These are phyloP conservation scores for Emericellopsis terricola DNA, from an alignment of 495 filamentous ascomycete species.

Conservation along the genomic window DNA sequence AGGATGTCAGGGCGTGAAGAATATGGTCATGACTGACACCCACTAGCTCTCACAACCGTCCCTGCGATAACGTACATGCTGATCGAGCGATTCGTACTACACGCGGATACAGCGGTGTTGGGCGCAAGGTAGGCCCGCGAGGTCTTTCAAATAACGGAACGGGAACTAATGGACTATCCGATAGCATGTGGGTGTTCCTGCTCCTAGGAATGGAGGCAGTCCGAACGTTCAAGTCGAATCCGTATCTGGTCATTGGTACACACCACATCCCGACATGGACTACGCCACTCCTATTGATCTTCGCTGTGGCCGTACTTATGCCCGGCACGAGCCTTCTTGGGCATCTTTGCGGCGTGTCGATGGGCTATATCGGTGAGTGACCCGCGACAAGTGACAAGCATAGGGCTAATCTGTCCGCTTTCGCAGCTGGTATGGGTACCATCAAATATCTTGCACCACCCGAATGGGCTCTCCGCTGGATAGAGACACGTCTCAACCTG, in stretches of 20 bases:
- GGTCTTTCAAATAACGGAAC: not conserved
- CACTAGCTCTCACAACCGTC: conserved; percentile 56
- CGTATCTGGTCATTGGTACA: conserved; percentile 54
- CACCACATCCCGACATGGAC: conserved; percentile 82
- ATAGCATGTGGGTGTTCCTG: conserved; percentile 79
- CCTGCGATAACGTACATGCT: conserved; percentile 56
- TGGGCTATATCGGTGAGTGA: conserved; percentile 75
- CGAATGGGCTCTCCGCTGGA: conserved; percentile 61
- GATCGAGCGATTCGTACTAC: conserved; percentile 47
- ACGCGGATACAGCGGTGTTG: conserved; percentile 48
- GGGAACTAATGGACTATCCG: not conserved
- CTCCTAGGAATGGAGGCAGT: conserved; percentile 70
- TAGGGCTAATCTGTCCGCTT: not conserved
- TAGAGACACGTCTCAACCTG: conserved; percentile 72
- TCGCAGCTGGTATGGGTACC: conserved; percentile 67
- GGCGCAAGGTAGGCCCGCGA: conserved; percentile 51
- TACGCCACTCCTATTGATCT: conserved; percentile 56
- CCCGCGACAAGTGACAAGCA: not conserved
- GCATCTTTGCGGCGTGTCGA: conserved; percentile 59
- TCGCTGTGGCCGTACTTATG: conserved; percentile 53
- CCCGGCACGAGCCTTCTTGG: conserved; percentile 72
- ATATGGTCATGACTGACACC: not conserved
- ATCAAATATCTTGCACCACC: conserved; percentile 71
- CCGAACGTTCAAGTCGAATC: conserved; percentile 53
- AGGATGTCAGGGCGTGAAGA: too few species aligned